These are phyloP conservation scores for Biscogniauxia sp. DNA, from an alignment of 2,329 filamentous ascomycete genomes.

Conservation along the genomic window DNA sequence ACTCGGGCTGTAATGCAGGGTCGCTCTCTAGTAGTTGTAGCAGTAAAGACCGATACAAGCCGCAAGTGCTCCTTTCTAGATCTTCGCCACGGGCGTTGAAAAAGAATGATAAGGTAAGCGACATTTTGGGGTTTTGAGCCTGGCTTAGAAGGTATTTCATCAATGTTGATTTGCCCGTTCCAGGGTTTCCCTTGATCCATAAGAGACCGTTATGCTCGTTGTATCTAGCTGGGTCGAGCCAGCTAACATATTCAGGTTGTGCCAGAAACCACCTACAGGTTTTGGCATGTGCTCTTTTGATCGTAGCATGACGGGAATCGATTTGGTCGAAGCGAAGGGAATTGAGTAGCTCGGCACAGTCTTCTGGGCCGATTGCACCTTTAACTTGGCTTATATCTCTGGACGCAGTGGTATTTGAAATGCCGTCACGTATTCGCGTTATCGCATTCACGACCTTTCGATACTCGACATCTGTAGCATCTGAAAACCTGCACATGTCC, in stretches of 20 bases:
- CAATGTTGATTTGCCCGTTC: conserved; percentile 42
- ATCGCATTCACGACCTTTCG: conserved; percentile 27
- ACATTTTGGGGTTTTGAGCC: conserved; percentile 5
- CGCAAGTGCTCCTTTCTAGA: conserved; percentile 42
- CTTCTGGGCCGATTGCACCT: not conserved
- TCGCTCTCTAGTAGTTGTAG: conserved; percentile 40
- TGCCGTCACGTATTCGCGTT: not conserved
- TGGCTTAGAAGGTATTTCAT: conserved; percentile 37
- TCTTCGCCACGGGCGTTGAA: conserved; percentile 45
- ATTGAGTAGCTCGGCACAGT: conserved; percentile 3
- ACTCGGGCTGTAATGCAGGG: conserved; percentile 22
- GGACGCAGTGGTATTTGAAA: too few relatives aligned
- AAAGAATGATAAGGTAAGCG: conserved; percentile 39
- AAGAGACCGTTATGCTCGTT: conserved; percentile 36
- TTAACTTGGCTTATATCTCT: too few relatives aligned
- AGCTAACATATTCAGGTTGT: conserved; percentile 29
- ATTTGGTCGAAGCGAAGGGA: conserved; percentile 23
- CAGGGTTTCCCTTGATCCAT: conserved; percentile 45
- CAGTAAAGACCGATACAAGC: conserved; percentile 49
- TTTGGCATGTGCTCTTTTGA: conserved; percentile 20
- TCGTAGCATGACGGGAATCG: conserved; percentile 12
- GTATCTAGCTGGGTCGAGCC: conserved; percentile 29
- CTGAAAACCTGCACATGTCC: conserved; percentile 36
- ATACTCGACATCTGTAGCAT: conserved; percentile 31
- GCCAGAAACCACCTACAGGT: conserved; percentile 28